Conservation (phyloP, 148 eudicot genomes). For the Dysphania ambrosioides region DNA sequence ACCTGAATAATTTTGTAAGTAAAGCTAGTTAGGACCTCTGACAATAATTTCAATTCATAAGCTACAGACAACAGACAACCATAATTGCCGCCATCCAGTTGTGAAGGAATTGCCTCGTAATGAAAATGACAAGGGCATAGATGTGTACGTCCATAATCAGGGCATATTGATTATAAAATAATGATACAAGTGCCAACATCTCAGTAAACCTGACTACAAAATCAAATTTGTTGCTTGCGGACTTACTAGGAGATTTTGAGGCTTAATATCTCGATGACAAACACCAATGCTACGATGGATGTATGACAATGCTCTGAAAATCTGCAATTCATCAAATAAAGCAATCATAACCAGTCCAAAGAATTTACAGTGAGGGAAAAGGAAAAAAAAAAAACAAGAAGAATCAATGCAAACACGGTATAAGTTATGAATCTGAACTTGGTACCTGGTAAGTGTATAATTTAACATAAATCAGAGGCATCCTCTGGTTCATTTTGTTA, state of each 20-base stretch:
- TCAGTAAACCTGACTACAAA: not conserved
- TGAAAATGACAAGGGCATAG: not conserved
- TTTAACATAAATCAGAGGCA: constrained; percentile 69
- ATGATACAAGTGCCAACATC: not conserved
- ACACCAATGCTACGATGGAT: constrained; percentile 60
- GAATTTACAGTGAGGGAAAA: not conserved
- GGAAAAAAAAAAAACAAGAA: too few relatives aligned
- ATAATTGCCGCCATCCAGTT: not conserved
- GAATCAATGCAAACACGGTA: not conserved
- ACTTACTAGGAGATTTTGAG: constrained; percentile 68
- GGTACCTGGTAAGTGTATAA: constrained; percentile 72
- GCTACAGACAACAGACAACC: not conserved
- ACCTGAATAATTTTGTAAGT: constrained; percentile 48
- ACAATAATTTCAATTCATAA: not conserved
- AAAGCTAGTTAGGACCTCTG: constrained; percentile 3
- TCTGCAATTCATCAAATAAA: constrained; percentile 34
- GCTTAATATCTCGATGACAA: constrained; percentile 80
- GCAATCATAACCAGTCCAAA: not conserved
- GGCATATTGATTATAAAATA: not conserved
- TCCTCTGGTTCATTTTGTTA: constrained; percentile 61
- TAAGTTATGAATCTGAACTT: not conserved
- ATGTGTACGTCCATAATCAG: not conserved
- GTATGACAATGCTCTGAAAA: constrained; percentile 62
- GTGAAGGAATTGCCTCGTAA: not conserved
- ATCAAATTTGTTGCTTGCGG: not conserved